phyloP scores from a whole-genome alignment of 495 filamentous ascomycete genomes.

The Aspergillus saccharolyticus region DNA sequence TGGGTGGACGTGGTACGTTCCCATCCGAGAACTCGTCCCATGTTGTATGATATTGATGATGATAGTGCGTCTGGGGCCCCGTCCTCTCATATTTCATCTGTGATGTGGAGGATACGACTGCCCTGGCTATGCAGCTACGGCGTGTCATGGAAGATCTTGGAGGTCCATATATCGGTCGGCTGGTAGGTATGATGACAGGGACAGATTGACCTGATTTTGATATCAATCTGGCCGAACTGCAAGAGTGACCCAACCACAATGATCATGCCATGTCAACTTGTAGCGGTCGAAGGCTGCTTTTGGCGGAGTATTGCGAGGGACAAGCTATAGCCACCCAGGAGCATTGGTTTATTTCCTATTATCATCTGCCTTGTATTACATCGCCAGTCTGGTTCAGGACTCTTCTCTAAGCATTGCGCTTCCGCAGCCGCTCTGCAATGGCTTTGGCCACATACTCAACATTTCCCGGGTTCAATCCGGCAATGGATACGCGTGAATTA shows the following conservation, averaged over 20 bases:
- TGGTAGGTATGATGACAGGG: not conserved
- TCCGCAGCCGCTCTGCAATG: constrained; percentile 11
- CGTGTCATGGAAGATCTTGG: not conserved
- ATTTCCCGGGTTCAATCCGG: constrained; percentile 38
- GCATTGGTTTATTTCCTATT: no score
- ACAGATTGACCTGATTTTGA: no score
- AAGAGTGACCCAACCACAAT: no score
- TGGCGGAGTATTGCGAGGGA: no score
- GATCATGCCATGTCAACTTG: no score
- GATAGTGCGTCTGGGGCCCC: not conserved
- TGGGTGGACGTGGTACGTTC: not conserved
- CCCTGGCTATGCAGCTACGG: not conserved
- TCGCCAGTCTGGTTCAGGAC: no score
- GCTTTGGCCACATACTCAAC: constrained; percentile 39
- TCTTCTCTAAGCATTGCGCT: not conserved
- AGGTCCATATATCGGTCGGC: not conserved
- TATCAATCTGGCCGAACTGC: no score
- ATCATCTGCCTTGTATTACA: no score
- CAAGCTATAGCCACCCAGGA: no score
- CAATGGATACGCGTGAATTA: constrained; percentile 34
- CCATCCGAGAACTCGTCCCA: not conserved
- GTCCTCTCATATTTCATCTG: not conserved
- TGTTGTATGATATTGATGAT: not conserved
- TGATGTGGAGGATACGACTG: not conserved
- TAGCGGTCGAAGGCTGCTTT: no score